Base-by-base conservation (phyloP, 1,284 basidiomycete genomes). In the Somion occarium region DNA sequence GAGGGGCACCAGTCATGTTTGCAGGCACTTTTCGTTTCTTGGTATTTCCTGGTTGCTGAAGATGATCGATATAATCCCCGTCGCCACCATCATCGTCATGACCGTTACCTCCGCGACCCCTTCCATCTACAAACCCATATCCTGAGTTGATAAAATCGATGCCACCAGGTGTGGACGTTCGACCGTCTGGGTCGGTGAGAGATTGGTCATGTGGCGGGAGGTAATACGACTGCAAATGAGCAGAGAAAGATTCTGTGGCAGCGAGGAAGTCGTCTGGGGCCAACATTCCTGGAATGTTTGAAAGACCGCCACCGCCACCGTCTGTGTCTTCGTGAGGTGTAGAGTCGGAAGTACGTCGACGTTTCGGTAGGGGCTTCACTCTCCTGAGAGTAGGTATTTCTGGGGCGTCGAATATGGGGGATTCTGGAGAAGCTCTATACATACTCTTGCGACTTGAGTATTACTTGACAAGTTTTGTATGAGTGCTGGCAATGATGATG, bases 11-110 rank as follows among this genome's bases (percentile, higher is more conserved):
- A 7, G 71, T 67, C 53, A 70, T 64, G 46, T 78, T 76, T 25
- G 73, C 72, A 2, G 88, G 88, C 11, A 91, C 88, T 64, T 91
- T 91, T 47, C 88, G 75, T 71, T 91, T 91, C 77, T 91, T 91
- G 42, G 86, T 85, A 62, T 91, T 91, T n/a, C 84, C 85, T 5
- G 82, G 85, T 56, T 87, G 85, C 55, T 78, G 80, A 37, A 83
- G 65, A 61, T 84, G 83, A 65, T 87, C 83, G 30, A 74, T 63
- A 57, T 82, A 81, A 63, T 86, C 83, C 11, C 73, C 78, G 44
- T 79, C 79, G 5, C 70, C 78, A 34, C 73, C 69, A 53, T 75
- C 76, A 49, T 82, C 79, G 34, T 76, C 76, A 26, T 71, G 56
- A 25, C 55, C 59, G 34, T 57, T 59, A 46, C 57, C 57, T 18